These are phyloP conservation scores for Asclepias syriaca DNA, from an alignment of 257 asterid species.

Conservation along the genomic window DNA sequence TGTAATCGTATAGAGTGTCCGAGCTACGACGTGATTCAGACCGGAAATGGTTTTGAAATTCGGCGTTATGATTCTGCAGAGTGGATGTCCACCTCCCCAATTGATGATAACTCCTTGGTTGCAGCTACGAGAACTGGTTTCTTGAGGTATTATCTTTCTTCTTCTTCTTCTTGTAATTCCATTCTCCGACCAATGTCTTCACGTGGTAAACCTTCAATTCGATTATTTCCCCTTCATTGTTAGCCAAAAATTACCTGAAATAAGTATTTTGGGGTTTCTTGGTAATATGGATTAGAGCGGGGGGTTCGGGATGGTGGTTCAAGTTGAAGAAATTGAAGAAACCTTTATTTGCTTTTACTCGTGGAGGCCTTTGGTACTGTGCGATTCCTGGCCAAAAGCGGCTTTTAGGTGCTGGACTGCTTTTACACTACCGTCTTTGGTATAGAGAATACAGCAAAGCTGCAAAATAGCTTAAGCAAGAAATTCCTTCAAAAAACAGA, in stretches of 20 bases:
- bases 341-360: background rate
- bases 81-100: slow-evolving; percentile 79
- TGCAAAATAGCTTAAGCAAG: background rate
- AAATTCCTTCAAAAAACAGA: background rate
- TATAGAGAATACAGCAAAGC: background rate
- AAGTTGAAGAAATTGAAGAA: background rate
- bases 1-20: slow-evolving; percentile 90
- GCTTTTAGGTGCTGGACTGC: background rate
- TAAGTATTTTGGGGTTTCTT: background rate
- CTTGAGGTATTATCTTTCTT: slow-evolving; percentile 34
- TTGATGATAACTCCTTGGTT: slow-evolving; percentile 59
- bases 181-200: background rate
- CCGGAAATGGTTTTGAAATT: slow-evolving; percentile 74
- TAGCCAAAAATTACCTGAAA: background rate
- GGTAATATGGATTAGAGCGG: background rate
- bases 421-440: background rate
- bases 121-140: slow-evolving; percentile 59
- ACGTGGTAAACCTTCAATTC: background rate
- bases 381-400: background rate
- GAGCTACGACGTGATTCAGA: slow-evolving; percentile 52
- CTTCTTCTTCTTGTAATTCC: background rate
- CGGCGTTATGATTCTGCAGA: slow-evolving; percentile 67
- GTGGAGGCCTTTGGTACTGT: background rate
- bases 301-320: background rate
- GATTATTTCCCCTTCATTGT: background rate